Evolutionary conservation across 345 rosid species (phyloP), one percentile per base, ranked within the genome.

Genomic region (Hibiscus mutabilis): DNA sequence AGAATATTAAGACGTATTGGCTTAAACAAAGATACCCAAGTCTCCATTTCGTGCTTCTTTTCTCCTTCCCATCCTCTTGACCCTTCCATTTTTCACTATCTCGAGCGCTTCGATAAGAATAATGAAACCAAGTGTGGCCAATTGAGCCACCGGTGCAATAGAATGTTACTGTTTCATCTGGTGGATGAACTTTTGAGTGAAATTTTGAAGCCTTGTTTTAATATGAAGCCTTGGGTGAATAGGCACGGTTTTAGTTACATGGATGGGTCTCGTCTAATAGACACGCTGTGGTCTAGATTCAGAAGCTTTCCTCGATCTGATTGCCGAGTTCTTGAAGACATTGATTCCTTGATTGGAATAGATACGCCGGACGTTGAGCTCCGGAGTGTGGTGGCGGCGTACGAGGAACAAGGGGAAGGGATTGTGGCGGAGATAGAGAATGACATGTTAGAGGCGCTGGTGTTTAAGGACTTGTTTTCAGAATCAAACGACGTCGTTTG

Each of bases 31-130:
- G 81, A 81, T 58, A 78, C 85, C 35, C 83, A 79, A 11, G 77
- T 84, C 33, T 79, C 90, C 51, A 12, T 47, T 14, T 86, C 76
- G 0, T 68, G 76, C 40, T 84, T 88, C 87, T 85, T 89, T 81
- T 88, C 97, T 66, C 85, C 88, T 18, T 78, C 93, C 2, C 89
- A 83, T 25, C 94, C 92, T 9, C 75, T 91, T 8, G 82, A 93
- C 75, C 89, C 94, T 15, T 86, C 92, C 2, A 84, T 83, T 70
- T 93, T 91, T 80, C 71, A 84, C 76, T 71, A 77, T 44, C 85
- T 91, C 55, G 96, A 91, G 70, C 74, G 67, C 44, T 82, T 72
- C 73, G n/a, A n/a, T n/a, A n/a, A n/a, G n/a, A 31, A 35, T 1
- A 58, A 68, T 37, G 29, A 73, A 68, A 60, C 55, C 1, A 11